Evolutionary conservation across 257 asterid genomes (phyloP), one percentile per base, ranked within the genome.

Genomic region (Plantago ovata): DNA sequence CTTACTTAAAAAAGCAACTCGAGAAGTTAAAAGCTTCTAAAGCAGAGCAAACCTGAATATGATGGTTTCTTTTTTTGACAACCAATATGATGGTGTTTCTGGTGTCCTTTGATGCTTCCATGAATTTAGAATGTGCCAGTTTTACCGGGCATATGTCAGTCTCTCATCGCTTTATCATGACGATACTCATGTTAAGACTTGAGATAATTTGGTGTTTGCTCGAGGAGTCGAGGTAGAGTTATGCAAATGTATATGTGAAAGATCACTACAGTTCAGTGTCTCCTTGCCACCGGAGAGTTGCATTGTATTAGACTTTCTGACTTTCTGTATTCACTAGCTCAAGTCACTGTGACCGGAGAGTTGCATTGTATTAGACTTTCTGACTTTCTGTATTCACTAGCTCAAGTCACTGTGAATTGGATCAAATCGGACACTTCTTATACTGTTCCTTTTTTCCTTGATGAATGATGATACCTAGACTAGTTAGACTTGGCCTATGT

Each of bases 1-100:
- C 98, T 18, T 93, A 93, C 79, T 85, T 89, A 53, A 73, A 72
- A 60, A 93, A 88, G 76, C 95, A 86, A 68, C 80, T 89, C 33
- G 95, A 89, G 75, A 93, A 85, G 70, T 72, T 85, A 77, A 91
- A 83, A 78, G 89, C 94, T 66, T 75, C 94, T 66, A 85, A 81
- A 71, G 58, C 74, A 8, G 87, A 79, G 62, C 81, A 86, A 68
- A 66, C 79, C 58, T 75, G 74, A 81, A 53, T 28, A 22, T 21
- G 16, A n/a, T 3, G 52, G n/a, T n/a, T n/a, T n/a, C n/a, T n/a
- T n/a, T n/a, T n/a, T n/a, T n/a, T n/a, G n/a, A n/a, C n/a, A n/a
- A n/a, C n/a, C n/a, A n/a, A n/a, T n/a, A n/a, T n/a, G 54, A 50
- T 62, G 70, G 60, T 62, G 71, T 61, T 66, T 68, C 36, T 54